A percentile compares a stretch with the other conserved stretches of the same genome.
These are phyloP conservation scores for Thraustochytrium sp. DNA, from an alignment of 352 stramenopile genomes.

Conservation along the genomic window DNA sequence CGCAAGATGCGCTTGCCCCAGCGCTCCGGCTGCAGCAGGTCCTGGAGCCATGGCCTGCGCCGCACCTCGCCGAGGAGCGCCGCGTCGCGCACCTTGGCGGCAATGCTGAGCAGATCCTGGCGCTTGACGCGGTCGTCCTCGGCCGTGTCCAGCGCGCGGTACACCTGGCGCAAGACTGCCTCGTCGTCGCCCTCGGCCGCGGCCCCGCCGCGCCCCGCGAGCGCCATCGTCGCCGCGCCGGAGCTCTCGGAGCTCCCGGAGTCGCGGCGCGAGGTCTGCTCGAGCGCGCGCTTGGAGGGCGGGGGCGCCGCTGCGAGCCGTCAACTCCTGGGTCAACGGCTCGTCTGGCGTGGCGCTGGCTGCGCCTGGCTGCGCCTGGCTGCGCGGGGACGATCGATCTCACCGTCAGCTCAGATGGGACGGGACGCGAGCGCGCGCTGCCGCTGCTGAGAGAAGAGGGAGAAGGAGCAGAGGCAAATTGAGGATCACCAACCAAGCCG, in stretches of 20 bases:
- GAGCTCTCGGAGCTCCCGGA: too few species aligned
- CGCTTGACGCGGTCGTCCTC: constrained; percentile 34
- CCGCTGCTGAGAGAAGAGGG: too few species aligned
- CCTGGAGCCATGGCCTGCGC: neutral
- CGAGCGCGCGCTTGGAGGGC: too few species aligned
- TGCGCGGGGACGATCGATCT: too few species aligned
- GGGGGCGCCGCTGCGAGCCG: too few species aligned
- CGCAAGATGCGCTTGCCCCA: neutral
- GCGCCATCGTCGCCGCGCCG: too few species aligned
- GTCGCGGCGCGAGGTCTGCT: neutral
- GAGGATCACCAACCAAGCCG: too few species aligned
- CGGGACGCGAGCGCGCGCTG: too few species aligned
- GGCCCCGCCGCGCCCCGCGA: too few species aligned
- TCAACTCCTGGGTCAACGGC: constrained; percentile 9
- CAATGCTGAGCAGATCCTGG: constrained; percentile 26
- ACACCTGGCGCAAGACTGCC: neutral
- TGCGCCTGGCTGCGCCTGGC: too few species aligned
- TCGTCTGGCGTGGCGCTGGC: neutral
- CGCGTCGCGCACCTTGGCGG: constrained; percentile 5
- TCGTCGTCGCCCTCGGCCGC: neutral
- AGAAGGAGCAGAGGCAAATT: too few species aligned
- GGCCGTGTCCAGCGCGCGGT: neutral
- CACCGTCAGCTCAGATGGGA: too few species aligned
- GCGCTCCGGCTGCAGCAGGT: constrained; percentile 14
- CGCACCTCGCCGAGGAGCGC: neutral